A percentile compares a stretch with the other conserved stretches of the same genome.
Evolutionary conservation across 768 basidiomycete genomes (phyloP).

Genomic region (Suillus placidus): DNA sequence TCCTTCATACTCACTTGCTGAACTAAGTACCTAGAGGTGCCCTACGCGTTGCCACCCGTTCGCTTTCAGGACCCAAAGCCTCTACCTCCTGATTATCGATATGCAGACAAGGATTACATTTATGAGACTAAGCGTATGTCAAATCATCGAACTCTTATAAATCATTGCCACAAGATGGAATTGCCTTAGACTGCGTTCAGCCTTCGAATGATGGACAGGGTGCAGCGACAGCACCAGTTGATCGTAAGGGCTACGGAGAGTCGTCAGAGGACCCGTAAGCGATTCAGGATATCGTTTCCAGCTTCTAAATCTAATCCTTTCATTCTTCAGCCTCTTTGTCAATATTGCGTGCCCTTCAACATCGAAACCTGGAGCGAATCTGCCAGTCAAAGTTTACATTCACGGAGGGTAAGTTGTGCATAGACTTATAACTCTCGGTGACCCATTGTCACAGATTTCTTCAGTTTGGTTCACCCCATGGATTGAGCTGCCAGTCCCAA

Average conservation of each 20-base stretch:
- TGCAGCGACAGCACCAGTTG: conserved; percentile 50
- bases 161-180: not conserved
- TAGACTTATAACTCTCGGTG: not conserved
- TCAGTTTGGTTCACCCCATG: conserved; percentile 78
- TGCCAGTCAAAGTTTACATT: conserved; percentile 75
- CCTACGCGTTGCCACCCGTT: conserved; percentile 66
- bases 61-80: conserved; percentile 67
- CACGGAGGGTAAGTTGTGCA: conserved; percentile 65
- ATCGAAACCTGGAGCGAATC: conserved; percentile 41
- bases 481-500: conserved; percentile 62
- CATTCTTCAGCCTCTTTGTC: conserved; percentile 53
- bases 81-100: conserved; percentile 55
- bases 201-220: conserved; percentile 69
- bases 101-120: conserved; percentile 63
- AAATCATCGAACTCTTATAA: too few species aligned
- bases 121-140: conserved; percentile 57
- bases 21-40: conserved; percentile 48
- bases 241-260: conserved; percentile 66
- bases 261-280: conserved; percentile 73
- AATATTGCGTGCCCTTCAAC: conserved; percentile 64
- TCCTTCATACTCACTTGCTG: not conserved
- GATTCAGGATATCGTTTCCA: not conserved
- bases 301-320: not conserved
- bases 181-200: conserved; percentile 55
- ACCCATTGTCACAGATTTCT: conserved; percentile 54